phyloP scores from a whole-genome alignment of 176 grass and related monocot species.

The Oryza officinalis region DNA sequence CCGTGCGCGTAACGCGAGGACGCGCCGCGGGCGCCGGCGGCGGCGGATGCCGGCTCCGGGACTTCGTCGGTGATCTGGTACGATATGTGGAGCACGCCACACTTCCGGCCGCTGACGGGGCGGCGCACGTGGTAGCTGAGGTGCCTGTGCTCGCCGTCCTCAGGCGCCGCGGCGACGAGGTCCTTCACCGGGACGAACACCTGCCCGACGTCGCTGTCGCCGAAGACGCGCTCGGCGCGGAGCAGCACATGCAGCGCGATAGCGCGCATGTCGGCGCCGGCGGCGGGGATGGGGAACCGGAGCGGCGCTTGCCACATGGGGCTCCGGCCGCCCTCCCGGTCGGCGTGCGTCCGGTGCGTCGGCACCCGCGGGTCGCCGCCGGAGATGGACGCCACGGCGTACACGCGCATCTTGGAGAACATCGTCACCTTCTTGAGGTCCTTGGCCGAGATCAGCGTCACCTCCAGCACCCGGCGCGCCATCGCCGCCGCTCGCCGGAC shows the following conservation, averaged over 20 bases:
- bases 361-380: constrained; percentile 53
- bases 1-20: not conserved
- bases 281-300: constrained; percentile 40
- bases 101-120: constrained; percentile 44
- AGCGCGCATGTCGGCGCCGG: constrained; percentile 28
- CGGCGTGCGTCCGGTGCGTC: constrained; percentile 61
- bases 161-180: constrained; percentile 22
- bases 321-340: constrained; percentile 51
- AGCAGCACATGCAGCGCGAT: constrained; percentile 60
- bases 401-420: constrained; percentile 84
- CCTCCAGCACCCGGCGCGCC: constrained; percentile 59
- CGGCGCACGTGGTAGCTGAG: constrained; percentile 58
- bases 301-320: constrained; percentile 66
- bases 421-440: constrained; percentile 77
- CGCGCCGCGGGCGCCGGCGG: not conserved
- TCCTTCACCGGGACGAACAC: constrained; percentile 60
- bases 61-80: constrained; percentile 41
- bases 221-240: constrained; percentile 53
- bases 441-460: constrained; percentile 79
- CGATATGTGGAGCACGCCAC: constrained; percentile 55
- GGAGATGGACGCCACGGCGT: constrained; percentile 68
- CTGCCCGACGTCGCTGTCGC: constrained; percentile 77
- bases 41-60: not conserved
- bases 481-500: constrained; percentile 19
- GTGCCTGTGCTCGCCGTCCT: constrained; percentile 1